phyloP scores from a whole-genome alignment of 1,284 basidiomycete species.

The Leucoagaricus sp. region DNA sequence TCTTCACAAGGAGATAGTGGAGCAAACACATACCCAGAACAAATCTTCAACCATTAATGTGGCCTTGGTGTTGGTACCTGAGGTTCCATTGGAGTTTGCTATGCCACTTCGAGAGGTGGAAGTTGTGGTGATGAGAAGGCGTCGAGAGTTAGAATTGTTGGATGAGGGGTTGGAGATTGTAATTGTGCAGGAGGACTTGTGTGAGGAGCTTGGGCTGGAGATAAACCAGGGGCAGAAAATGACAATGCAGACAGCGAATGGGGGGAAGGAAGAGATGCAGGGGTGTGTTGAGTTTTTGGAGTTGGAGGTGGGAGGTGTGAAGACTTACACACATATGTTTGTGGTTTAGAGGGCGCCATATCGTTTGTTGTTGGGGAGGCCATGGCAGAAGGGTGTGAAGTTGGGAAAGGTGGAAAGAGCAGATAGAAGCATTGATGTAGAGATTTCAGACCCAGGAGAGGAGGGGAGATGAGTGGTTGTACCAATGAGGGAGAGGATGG shows the following conservation, averaged over 20 bases:
- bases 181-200: slow-evolving; percentile 17
- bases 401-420: not conserved
- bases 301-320: slow-evolving; percentile 8
- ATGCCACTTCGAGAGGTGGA: slow-evolving; percentile 12
- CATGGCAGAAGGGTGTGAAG: slow-evolving; percentile 9
- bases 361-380: slow-evolving; percentile 6
- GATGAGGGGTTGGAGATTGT: slow-evolving; percentile 14
- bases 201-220: slow-evolving; percentile 17
- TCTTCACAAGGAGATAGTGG: slow-evolving; percentile 15
- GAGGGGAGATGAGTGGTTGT: slow-evolving; percentile 16
- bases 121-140: slow-evolving; percentile 2
- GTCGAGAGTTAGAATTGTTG: slow-evolving; percentile 11
- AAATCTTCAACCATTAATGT: slow-evolving; percentile 4
- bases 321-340: slow-evolving; percentile 8
- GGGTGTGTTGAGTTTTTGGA: slow-evolving; percentile 20
- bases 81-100: slow-evolving; percentile 8
- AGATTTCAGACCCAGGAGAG: not conserved
- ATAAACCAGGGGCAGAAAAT: slow-evolving; percentile 15
- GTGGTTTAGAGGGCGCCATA: slow-evolving; percentile 4
- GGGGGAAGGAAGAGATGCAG: slow-evolving; percentile 11
- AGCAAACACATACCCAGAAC: slow-evolving; percentile 12
- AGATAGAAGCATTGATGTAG: not conserved
- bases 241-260: slow-evolving; percentile 16
- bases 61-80: not conserved
- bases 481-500: not conserved